Evolutionary conservation across 805 yeast species (phyloP), one percentile per base, ranked within the genome.

Genomic region (Millerozyma acaciae): DNA sequence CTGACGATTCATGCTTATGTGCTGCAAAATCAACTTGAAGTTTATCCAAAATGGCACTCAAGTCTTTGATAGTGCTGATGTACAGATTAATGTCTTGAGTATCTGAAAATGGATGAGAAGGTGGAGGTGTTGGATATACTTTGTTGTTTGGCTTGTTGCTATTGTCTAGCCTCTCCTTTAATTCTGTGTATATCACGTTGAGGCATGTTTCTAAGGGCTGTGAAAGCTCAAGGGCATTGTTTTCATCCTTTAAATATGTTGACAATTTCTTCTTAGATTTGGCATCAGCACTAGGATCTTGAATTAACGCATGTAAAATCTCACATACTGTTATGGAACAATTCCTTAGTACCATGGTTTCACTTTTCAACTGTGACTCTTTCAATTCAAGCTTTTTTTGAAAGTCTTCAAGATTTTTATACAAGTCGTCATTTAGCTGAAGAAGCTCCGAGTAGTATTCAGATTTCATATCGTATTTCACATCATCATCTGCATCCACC

Each of bases 401-500:
- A 34, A 59, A 62, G 2, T 43, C 45, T 34, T 63, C 69, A 17
- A 66, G 45, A 34, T 51, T 65, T 5, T 47, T 44, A 38, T 60
- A 62, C 30, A 66, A 47, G 30, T 66, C 71, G 32, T 65, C 61
- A 32, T 65, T 62, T 16, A 66, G 47, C 22, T 51, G 47, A 33
- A 45, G 54, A 10, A 65, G 47, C 30, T 65, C 70, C 27, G 59
- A 55, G 29, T 62, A 59, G 28, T 57, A 56, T 16, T 41, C 37
- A 26, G 31, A 16, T 33, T 27, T 13, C 21, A 28, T 16, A 32
- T 31, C 14, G 30, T 34, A 9, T 20, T 30, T 30, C n/a, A n/a
- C n/a, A n/a, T n/a, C n/a, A n/a, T n/a, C n/a, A n/a, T n/a, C n/a
- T n/a, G n/a, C n/a, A n/a, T n/a, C n/a, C n/a, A n/a, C n/a, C n/a